These are phyloP conservation scores for Asterochloris sp. DNA, from an alignment of 139 green algal genomes.

Conservation along the genomic window DNA sequence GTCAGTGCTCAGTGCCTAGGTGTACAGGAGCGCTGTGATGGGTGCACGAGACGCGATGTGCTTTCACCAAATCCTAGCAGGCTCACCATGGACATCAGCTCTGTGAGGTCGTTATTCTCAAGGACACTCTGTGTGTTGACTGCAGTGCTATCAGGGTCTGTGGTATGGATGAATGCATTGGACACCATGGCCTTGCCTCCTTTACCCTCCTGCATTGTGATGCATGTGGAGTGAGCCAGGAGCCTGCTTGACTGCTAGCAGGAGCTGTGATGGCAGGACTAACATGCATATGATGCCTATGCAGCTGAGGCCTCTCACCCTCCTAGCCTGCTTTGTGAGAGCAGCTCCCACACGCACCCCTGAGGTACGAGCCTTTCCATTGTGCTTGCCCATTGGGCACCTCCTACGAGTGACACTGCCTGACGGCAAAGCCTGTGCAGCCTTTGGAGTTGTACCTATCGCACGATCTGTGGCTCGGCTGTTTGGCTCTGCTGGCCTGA, in stretches of 20 bases:
- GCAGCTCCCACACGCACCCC: constrained; percentile 57
- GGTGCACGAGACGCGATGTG: no score
- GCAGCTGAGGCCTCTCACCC: neutral
- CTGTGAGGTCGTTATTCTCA: constrained; percentile 86
- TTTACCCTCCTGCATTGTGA: neutral
- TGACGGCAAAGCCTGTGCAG: no score
- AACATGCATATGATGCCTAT: neutral
- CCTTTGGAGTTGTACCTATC: no score
- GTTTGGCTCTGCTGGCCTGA: no score
- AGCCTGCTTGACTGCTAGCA: no score
- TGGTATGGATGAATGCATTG: constrained; percentile 58
- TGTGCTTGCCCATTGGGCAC: constrained; percentile 80
- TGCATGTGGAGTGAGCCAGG: neutral
- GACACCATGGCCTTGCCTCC: neutral
- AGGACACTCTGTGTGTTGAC: constrained; percentile 79
- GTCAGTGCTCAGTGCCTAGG: no score
- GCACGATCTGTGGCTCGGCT: no score
- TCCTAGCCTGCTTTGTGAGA: constrained; percentile 52
- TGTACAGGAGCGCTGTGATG: no score
- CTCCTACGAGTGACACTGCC: no score
- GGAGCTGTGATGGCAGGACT: no score
- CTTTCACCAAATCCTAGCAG: neutral
- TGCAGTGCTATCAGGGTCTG: constrained; percentile 18
- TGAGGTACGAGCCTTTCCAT: constrained; percentile 68
- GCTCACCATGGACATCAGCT: constrained; percentile 88